Percentiles rank a stretch among this genome's conserved stretches.
Conservation (phyloP, 441 rosid genomes). For the Euphorbia schlechtendalii region DNA sequence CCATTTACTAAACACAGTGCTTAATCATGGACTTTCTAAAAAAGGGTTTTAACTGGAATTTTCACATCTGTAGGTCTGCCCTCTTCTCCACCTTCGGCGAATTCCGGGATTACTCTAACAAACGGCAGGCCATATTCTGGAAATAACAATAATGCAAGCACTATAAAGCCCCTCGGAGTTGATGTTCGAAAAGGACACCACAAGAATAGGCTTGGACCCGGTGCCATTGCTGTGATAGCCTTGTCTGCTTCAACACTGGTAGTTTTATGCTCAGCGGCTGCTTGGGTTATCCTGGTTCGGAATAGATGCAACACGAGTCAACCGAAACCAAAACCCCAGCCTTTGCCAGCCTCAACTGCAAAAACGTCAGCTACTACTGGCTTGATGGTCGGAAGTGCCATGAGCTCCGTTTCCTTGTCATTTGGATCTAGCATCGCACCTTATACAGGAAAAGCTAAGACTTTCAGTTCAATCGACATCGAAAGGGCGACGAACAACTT, state of each 20-base stretch:
- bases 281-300: constrained; percentile 60
- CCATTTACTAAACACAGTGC: not conserved
- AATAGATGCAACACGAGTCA: constrained; percentile 32
- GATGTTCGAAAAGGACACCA: constrained; percentile 50
- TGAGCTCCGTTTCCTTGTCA: constrained; percentile 69
- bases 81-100: constrained; percentile 70
- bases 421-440: constrained; percentile 81
- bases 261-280: constrained; percentile 47
- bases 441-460: constrained; percentile 79
- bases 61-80: constrained; percentile 58
- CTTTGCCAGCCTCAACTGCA: constrained; percentile 42
- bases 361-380: constrained; percentile 74
- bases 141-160: constrained; percentile 49
- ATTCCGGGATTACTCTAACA: constrained; percentile 41
- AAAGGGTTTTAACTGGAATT: constrained; percentile 6
- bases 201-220: constrained; percentile 45
- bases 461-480: constrained; percentile 65
- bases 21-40: no score
- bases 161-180: constrained; percentile 74
- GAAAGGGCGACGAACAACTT: constrained; percentile 75
- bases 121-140: constrained; percentile 67
- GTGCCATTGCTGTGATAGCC: constrained; percentile 57
- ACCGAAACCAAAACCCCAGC: constrained; percentile 34
- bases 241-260: constrained; percentile 58
- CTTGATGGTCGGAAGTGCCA: constrained; percentile 57